Evolutionary conservation across 1,284 basidiomycete species (phyloP).

Genomic region (Malassezia psittaci): DNA sequence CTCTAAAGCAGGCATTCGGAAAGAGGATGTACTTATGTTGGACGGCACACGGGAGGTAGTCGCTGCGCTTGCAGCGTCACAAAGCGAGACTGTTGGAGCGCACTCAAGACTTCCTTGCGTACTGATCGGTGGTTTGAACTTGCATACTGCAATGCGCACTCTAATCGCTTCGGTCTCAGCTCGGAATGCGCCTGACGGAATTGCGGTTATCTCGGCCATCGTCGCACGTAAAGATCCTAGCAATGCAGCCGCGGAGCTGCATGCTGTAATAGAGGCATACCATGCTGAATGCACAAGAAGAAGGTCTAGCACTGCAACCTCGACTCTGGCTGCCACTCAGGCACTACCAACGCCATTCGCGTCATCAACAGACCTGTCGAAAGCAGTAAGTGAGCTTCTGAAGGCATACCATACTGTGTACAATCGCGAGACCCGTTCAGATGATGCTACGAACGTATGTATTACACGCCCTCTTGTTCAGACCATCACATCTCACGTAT

Average conservation of each 20-base stretch:
- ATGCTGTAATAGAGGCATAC: slow-evolving; percentile 45
- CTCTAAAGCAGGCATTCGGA: slow-evolving; percentile 44
- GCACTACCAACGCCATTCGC: not conserved
- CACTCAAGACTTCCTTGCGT: slow-evolving; percentile 33
- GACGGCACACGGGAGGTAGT: slow-evolving; percentile 28
- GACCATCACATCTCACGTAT: slow-evolving; percentile 82
- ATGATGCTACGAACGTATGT: slow-evolving; percentile 12
- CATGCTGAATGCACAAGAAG: not conserved
- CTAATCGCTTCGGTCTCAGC: slow-evolving; percentile 27
- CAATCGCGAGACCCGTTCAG: not conserved
- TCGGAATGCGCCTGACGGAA: slow-evolving; percentile 52
- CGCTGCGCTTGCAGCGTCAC: slow-evolving; percentile 12
- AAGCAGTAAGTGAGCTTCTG: not conserved
- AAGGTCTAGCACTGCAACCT: not conserved
- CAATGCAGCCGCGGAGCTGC: slow-evolving; percentile 52
- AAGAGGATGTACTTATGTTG: slow-evolving; percentile 33
- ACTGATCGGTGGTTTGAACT: slow-evolving; percentile 42
- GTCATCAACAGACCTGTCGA: not conserved
- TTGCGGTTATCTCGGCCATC: slow-evolving; percentile 86
- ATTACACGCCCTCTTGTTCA: slow-evolving; percentile 32
- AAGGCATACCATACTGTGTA: slow-evolving; percentile 1
- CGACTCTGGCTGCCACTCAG: not conserved
- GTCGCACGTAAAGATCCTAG: slow-evolving; percentile 60
- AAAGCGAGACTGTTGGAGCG: not conserved
- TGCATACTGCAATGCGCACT: slow-evolving; percentile 32